Evolutionary conservation across 805 yeast species (phyloP).

Genomic region (Wickerhamomyces chambardii): DNA sequence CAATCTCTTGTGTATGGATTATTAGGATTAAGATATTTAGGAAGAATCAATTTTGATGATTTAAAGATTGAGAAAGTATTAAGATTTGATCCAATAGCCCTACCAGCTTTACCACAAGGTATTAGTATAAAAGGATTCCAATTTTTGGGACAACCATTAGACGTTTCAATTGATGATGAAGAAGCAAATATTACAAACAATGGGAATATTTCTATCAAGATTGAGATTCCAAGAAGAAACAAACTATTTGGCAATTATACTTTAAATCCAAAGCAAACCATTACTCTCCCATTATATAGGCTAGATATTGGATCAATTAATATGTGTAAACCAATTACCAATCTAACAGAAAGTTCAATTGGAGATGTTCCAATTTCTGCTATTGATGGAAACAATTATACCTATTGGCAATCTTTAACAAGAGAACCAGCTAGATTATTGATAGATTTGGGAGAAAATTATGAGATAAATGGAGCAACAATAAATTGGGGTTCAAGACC

Average conservation of each 20-base stretch:
- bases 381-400: slow-evolving; percentile 66
- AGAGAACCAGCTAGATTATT: slow-evolving; percentile 37
- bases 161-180: slow-evolving; percentile 36
- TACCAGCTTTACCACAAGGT: slow-evolving; percentile 54
- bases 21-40: slow-evolving; percentile 55
- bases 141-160: slow-evolving; percentile 51
- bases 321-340: slow-evolving; percentile 47
- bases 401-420: slow-evolving; percentile 57
- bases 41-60: slow-evolving; percentile 25
- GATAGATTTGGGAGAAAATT: slow-evolving; percentile 40
- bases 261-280: slow-evolving; percentile 32
- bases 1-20: slow-evolving; percentile 70
- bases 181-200: slow-evolving; percentile 40
- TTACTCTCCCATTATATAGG: slow-evolving; percentile 42
- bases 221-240: slow-evolving; percentile 46
- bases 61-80: slow-evolving; percentile 41
- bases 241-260: slow-evolving; percentile 27
- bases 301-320: slow-evolving; percentile 45
- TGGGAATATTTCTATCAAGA: slow-evolving; percentile 28
- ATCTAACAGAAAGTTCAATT: slow-evolving; percentile 48
- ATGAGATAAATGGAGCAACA: slow-evolving; percentile 33
- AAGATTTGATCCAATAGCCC: slow-evolving; percentile 48
- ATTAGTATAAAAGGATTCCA: slow-evolving; percentile 51
- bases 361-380: slow-evolving; percentile 62
- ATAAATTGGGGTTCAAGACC: slow-evolving; percentile 66